phyloP scores from a whole-genome alignment of 805 yeast genomes.

The Candida boidinii region DNA sequence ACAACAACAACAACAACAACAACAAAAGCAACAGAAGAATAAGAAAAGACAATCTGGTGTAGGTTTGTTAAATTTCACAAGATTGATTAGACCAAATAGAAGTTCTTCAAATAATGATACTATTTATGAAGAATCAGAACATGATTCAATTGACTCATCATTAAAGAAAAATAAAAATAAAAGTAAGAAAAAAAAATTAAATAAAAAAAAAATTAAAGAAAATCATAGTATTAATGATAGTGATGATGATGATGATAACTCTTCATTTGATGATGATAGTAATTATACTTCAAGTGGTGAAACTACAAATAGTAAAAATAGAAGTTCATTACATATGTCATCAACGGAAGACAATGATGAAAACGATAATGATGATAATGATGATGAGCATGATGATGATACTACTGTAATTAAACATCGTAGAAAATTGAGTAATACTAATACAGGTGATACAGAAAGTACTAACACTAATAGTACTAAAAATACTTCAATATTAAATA shows the following conservation, averaged over 20 bases:
- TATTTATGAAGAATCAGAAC: too few relatives aligned
- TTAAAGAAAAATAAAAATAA: too few relatives aligned
- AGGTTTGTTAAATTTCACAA: conserved; percentile 6
- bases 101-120: not conserved
- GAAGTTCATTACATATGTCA: too few relatives aligned
- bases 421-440: too few relatives aligned
- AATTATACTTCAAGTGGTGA: not conserved
- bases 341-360: conserved; percentile 1
- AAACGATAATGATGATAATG: not conserved
- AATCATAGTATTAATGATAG: conserved; percentile 4
- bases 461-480: too few relatives aligned
- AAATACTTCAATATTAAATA: too few relatives aligned
- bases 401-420: too few relatives aligned
- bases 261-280: conserved; percentile 7
- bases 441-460: too few relatives aligned
- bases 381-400: not conserved
- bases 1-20: too few relatives aligned
- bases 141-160: too few relatives aligned
- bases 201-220: conserved; percentile 2
- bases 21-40: conserved; percentile 3
- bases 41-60: too few relatives aligned
- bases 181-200: conserved; percentile 1
- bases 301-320: not conserved
- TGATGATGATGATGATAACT: conserved; percentile 2
- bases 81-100: conserved; percentile 5